phyloP scores from a whole-genome alignment of 2,329 filamentous ascomycete species.

The Golovinomyces cichoracearum region DNA sequence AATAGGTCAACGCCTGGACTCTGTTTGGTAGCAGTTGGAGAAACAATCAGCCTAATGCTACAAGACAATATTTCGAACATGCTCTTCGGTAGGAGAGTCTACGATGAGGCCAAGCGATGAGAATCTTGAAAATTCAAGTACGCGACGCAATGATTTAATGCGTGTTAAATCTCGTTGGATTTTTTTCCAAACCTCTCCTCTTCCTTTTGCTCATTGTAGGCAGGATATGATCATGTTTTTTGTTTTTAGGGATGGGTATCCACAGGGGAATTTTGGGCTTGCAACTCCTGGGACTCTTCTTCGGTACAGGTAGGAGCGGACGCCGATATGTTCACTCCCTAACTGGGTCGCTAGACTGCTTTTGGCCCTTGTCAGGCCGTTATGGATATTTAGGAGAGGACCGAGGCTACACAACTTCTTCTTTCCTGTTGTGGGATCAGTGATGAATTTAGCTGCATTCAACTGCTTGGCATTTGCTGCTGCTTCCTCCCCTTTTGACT shows the following conservation, averaged over 20 bases:
- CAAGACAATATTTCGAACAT: too few relatives aligned
- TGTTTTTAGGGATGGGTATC: not conserved
- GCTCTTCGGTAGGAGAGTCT: too few relatives aligned
- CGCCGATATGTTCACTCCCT: not conserved
- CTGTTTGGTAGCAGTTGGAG: too few relatives aligned
- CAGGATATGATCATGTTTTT: not conserved
- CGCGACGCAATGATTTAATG: too few relatives aligned
- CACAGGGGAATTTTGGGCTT: slow-evolving; percentile 1
- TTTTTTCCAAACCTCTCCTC: too few relatives aligned
- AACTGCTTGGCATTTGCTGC: not conserved
- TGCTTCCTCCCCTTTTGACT: not conserved
- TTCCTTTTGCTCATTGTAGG: not conserved
- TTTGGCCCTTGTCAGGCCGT: not conserved
- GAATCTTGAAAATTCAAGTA: too few relatives aligned
- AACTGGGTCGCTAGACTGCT: not conserved
- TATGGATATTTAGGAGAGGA: not conserved
- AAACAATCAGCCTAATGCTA: too few relatives aligned
- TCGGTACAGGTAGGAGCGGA: not conserved
- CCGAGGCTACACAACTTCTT: not conserved
- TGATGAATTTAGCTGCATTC: not conserved
- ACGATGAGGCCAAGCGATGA: too few relatives aligned
- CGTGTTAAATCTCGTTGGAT: too few relatives aligned
- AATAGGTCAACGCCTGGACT: too few relatives aligned
- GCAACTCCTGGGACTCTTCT: not conserved
- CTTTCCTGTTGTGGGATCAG: not conserved